A percentile compares a stretch with the other conserved stretches of the same genome.
Conservation (phyloP, 164 flowering plant species). For the Dillenia suffruticosa region DNA sequence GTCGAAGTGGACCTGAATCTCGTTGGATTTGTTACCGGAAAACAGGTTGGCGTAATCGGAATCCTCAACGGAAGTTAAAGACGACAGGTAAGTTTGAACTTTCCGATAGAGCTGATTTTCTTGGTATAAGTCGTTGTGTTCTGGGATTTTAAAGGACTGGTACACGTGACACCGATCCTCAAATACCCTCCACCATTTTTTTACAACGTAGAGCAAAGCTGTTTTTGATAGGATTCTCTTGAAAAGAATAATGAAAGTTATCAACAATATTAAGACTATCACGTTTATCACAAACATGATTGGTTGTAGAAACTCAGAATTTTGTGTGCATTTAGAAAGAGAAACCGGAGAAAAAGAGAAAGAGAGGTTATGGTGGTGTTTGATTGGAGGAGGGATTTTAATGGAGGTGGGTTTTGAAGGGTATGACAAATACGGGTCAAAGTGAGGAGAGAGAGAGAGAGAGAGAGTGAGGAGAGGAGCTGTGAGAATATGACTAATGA, state of each 20-base stretch:
- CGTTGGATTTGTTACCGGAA: constrained; percentile 50
- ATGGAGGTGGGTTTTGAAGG: too few relatives aligned
- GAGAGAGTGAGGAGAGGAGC: too few relatives aligned
- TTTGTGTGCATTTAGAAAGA: too few relatives aligned
- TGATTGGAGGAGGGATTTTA: too few relatives aligned
- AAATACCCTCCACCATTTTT: constrained; percentile 25
- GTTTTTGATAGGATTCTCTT: not conserved
- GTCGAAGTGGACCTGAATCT: constrained; percentile 50
- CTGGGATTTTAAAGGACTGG: constrained; percentile 59
- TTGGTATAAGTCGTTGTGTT: constrained; percentile 41
- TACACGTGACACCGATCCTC: constrained; percentile 39
- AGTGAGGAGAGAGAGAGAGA: too few relatives aligned
- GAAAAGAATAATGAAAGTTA: not conserved
- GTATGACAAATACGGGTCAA: too few relatives aligned
- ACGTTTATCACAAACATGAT: too few relatives aligned
- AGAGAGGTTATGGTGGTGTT: too few relatives aligned
- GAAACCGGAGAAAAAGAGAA: too few relatives aligned
- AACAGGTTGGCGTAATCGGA: constrained; percentile 60
- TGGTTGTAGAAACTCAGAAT: too few relatives aligned
- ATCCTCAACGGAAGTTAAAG: constrained; percentile 59
- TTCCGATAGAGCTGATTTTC: constrained; percentile 60
- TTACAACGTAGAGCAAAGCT: constrained; percentile 4
- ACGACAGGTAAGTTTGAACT: constrained; percentile 45
- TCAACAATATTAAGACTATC: too few relatives aligned
- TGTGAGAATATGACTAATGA: too few relatives aligned